Evolutionary conservation across 1,284 basidiomycete species (phyloP), one percentile per base, ranked within the genome.

Genomic region (Melanopsichium pennsylvanicum): DNA sequence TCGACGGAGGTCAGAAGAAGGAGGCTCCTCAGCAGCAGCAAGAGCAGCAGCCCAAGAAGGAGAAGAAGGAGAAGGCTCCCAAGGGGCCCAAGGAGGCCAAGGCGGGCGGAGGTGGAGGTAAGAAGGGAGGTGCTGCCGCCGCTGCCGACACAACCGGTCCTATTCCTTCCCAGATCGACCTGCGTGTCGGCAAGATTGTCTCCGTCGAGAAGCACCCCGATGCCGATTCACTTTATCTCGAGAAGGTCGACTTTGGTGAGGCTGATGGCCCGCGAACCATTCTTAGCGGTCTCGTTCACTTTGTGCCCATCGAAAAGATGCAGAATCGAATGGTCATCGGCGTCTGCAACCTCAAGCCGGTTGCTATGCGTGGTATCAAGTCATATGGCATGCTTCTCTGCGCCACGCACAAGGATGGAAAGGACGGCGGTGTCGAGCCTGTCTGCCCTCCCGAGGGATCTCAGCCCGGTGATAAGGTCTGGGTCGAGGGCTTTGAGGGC

Each of bases 291-390:
- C 58, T 81, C 33, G 79, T 81, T 33, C 59, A 80, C 56, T 81
- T 67, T 54, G 78, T 81, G 23, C 78, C 79, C 25, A 76, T 80
- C 39, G 79, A 81, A 27, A 51, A 79, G 70, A 79, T 81, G 78
- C 54, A 71, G 47, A 74, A 76, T 52, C 67, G 79, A 19, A 62
- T 69, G 66, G 78, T 80, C 19, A 72, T 81, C 9, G 78, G 78
- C 33, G 70, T 81, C 16, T 80, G 78, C 74, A 81, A 81, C 55
- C 67, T 81, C 42, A 81, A 81, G 70, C 79, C 79, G 3, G 70
- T 49, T 5, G 57, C 76, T 18, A 81, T 81, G 78, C 61, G 79
- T n/a, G 79, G 79, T 35, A 80, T 81, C 63, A 80, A 80, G 75
- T 75, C 72, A 55, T 73, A 72, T 60, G 79, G 70, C 21, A 81